Conservation (phyloP, 768 basidiomycete genomes). For the Boletus rubroflammeus region DNA sequence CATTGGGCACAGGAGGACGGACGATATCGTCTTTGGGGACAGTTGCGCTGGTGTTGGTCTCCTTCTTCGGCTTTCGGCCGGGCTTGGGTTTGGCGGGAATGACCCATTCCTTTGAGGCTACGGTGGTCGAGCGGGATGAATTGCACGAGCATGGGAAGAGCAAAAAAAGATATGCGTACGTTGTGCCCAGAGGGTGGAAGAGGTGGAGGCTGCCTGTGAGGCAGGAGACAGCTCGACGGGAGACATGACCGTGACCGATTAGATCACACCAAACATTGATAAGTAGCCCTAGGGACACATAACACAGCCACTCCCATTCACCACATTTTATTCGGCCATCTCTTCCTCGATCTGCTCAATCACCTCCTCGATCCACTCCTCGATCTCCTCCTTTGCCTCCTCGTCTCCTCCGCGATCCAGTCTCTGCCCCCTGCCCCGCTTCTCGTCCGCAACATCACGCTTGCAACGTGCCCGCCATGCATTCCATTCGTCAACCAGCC, state of each 20-base stretch:
- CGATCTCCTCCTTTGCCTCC: constrained; percentile 81
- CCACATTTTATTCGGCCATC: constrained; percentile 53
- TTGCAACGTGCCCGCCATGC: constrained; percentile 83
- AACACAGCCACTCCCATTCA: constrained; percentile 27
- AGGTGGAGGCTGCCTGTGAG: constrained; percentile 33
- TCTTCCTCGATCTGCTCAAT: constrained; percentile 90
- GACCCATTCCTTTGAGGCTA: constrained; percentile 89
- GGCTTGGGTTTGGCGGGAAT: constrained; percentile 85
- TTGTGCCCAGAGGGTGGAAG: constrained; percentile 72
- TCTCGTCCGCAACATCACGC: constrained; percentile 60
- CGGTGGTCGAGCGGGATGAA: not conserved
- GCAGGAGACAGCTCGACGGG: constrained; percentile 30
- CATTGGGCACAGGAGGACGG: constrained; percentile 18
- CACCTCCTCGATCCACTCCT: constrained; percentile 92
- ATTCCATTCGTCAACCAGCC: constrained; percentile 98
- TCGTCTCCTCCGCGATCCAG: constrained; percentile 38
- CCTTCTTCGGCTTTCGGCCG: constrained; percentile 84
- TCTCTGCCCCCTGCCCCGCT: constrained; percentile 37
- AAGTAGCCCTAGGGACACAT: not conserved
- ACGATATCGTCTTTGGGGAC: constrained; percentile 49
- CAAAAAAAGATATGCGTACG: constrained; percentile 38
- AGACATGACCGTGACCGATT: constrained; percentile 26
- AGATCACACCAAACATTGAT: constrained; percentile 11
- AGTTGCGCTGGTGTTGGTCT: constrained; percentile 30
- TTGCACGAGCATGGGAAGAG: not conserved